A percentile compares a stretch with the other conserved stretches of the same genome.
phyloP scores from a whole-genome alignment of 1,139 yeast genomes.

The Geotrichum citri-aurantii region DNA sequence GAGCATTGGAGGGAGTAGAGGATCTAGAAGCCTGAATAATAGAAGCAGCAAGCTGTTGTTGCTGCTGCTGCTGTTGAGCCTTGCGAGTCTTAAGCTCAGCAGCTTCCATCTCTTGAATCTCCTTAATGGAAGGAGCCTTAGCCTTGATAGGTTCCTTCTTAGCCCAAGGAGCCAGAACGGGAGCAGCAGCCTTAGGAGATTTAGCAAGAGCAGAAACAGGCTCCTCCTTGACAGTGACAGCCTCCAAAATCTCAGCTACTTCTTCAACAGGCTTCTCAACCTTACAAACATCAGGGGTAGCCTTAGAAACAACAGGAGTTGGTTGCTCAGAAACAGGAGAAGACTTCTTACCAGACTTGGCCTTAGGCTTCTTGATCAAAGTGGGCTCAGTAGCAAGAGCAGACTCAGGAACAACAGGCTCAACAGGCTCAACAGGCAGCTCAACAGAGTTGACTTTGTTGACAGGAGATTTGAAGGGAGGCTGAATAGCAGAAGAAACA shows the following conservation, averaged over 20 bases:
- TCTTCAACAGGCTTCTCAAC: conserved; percentile 17
- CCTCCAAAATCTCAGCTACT: conserved; percentile 13
- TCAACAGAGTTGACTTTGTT: background rate
- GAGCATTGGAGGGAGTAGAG: conserved; percentile 21
- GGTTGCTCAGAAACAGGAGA: conserved; percentile 12
- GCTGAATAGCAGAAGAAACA: conserved; percentile 15
- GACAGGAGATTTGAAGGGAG: conserved; percentile 13
- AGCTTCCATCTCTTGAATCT: conserved; percentile 66
- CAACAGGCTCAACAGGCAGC: background rate
- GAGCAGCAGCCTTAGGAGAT: conserved; percentile 15
- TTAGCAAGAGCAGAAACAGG: conserved; percentile 9
- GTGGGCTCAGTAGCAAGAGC: conserved; percentile 9
- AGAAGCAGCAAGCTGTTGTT: conserved; percentile 30
- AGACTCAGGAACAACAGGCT: background rate
- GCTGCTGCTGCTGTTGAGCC: conserved; percentile 31
- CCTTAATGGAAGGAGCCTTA: conserved; percentile 54
- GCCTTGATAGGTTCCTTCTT: conserved; percentile 36
- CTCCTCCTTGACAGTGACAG: conserved; percentile 11
- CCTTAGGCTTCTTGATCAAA: conserved; percentile 10
- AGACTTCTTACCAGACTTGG: conserved; percentile 12
- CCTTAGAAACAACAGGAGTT: conserved; percentile 11
- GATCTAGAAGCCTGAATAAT: conserved; percentile 21
- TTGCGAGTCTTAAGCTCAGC: conserved; percentile 36
- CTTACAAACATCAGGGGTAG: conserved; percentile 10
- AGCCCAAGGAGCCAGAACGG: conserved; percentile 44